Evolutionary conservation across 345 rosid genomes (phyloP).

Genomic region (Syzygium aqueum): DNA sequence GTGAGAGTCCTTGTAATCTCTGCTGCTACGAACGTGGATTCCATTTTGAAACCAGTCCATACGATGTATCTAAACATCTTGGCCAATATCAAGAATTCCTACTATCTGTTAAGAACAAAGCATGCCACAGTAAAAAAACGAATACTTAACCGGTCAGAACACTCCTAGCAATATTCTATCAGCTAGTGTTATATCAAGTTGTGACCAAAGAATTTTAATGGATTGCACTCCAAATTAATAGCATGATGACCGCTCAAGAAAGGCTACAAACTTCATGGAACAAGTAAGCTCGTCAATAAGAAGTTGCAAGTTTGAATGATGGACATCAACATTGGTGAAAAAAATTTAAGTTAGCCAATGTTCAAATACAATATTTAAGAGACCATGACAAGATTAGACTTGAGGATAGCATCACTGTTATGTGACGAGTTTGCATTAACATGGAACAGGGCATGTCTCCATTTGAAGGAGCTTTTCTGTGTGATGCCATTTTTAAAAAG

Average conservation of each 20-base stretch:
- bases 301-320: not conserved
- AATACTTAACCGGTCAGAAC: not conserved
- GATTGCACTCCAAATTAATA: not conserved
- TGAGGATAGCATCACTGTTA: fast-evolving
- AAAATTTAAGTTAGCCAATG: too few relatives aligned
- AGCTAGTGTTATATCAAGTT: not conserved
- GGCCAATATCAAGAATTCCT: constrained; percentile 60
- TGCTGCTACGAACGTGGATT: constrained; percentile 52
- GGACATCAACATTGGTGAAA: not conserved
- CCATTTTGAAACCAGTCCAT: constrained; percentile 76
- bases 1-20: constrained; percentile 77
- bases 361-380: too few relatives aligned
- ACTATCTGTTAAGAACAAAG: constrained; percentile 29
- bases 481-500: too few relatives aligned
- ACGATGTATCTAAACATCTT: constrained; percentile 74
- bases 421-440: too few relatives aligned
- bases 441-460: too few relatives aligned
- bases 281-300: not conserved
- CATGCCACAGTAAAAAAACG: not conserved
- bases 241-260: not conserved
- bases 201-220: not conserved
- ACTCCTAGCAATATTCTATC: not conserved
- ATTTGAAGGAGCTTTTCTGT: too few relatives aligned
- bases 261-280: not conserved
- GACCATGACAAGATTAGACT: too few relatives aligned